A percentile compares a stretch with the other conserved stretches of the same genome.
These are phyloP conservation scores for Boletellus sp. DNA, from an alignment of 1,284 basidiomycete species.

Conservation along the genomic window DNA sequence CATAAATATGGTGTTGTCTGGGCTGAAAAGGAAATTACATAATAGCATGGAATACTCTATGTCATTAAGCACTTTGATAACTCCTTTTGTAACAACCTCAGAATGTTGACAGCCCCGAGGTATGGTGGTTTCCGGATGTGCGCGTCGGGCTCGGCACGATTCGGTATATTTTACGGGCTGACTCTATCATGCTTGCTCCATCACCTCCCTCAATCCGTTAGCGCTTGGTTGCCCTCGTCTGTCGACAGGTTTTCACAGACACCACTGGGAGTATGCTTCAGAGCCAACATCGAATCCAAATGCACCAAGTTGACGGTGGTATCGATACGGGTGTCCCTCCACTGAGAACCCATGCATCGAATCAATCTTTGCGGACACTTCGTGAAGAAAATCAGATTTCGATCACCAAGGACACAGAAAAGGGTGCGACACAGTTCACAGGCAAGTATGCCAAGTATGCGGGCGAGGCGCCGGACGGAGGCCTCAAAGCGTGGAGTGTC, in stretches of 20 bases:
- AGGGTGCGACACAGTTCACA: background rate
- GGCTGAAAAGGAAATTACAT: too few relatives aligned
- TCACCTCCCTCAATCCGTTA: background rate
- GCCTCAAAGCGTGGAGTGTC: constrained; percentile 50
- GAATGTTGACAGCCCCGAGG: too few relatives aligned
- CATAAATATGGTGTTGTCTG: too few relatives aligned
- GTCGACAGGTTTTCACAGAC: background rate
- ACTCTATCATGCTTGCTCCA: background rate
- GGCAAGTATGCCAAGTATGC: constrained; percentile 22
- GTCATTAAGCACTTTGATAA: too few relatives aligned
- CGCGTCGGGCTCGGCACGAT: background rate
- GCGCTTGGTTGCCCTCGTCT: background rate
- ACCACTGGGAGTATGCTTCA: background rate
- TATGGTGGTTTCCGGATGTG: background rate
- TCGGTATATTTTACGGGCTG: background rate
- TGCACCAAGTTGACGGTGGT: background rate
- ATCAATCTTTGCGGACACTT: constrained; percentile 7
- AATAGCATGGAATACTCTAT: too few relatives aligned
- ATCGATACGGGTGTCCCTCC: background rate
- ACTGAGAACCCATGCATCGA: background rate
- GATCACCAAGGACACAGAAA: constrained; percentile 12
- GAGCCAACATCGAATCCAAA: background rate
- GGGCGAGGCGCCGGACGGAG: constrained; percentile 44
- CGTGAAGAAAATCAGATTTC: background rate
- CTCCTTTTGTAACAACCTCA: too few relatives aligned